Evolutionary conservation across 1,284 basidiomycete species (phyloP).

Genomic region (Sanghuangporus baumii): DNA sequence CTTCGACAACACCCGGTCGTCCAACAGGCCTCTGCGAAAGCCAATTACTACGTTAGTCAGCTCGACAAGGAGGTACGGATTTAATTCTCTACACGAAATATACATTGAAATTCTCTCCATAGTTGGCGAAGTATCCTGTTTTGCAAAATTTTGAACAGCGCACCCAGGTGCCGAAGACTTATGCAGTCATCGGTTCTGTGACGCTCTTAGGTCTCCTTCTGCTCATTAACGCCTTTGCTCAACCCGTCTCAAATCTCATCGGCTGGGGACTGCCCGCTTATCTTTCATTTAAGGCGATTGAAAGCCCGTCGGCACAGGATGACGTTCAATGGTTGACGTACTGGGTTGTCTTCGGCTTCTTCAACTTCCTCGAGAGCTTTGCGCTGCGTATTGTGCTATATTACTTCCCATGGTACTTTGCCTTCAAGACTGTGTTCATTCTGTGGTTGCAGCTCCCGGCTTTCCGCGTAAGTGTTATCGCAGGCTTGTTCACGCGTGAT

Average conservation of each 20-base stretch:
- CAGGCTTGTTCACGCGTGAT: slow-evolving; percentile 3
- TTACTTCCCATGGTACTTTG: slow-evolving; percentile 87
- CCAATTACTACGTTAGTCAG: slow-evolving; percentile 69
- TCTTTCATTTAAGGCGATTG: slow-evolving; percentile 82
- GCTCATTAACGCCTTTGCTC: slow-evolving; percentile 77
- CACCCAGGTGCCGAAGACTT: slow-evolving; percentile 91
- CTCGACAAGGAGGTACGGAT: slow-evolving; percentile 91
- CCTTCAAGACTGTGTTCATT: slow-evolving; percentile 84
- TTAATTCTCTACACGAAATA: slow-evolving; percentile 1
- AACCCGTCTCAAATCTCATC: slow-evolving; percentile 78
- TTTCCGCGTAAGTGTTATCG: slow-evolving; percentile 58
- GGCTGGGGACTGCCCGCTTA: slow-evolving; percentile 83
- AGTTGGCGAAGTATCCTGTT: slow-evolving; percentile 91
- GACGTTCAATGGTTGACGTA: slow-evolving; percentile 88
- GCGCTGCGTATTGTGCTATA: slow-evolving; percentile 71
- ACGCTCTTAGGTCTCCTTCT: slow-evolving; percentile 64
- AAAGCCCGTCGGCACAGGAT: slow-evolving; percentile 65
- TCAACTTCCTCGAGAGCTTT: slow-evolving; percentile 81
- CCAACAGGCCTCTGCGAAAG: slow-evolving; percentile 74
- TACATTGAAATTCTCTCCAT: slow-evolving; percentile 21
- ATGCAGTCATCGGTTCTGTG: slow-evolving; percentile 76
- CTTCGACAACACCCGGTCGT: slow-evolving; percentile 82
- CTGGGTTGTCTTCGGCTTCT: slow-evolving; percentile 83
- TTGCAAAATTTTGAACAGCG: slow-evolving; percentile 82
- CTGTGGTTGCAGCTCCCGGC: slow-evolving; percentile 82